A percentile compares a stretch with the other conserved stretches of the same genome.
These are phyloP conservation scores for Naumovozyma dairenensis DNA, from an alignment of 805 yeast species.

Conservation along the genomic window DNA sequence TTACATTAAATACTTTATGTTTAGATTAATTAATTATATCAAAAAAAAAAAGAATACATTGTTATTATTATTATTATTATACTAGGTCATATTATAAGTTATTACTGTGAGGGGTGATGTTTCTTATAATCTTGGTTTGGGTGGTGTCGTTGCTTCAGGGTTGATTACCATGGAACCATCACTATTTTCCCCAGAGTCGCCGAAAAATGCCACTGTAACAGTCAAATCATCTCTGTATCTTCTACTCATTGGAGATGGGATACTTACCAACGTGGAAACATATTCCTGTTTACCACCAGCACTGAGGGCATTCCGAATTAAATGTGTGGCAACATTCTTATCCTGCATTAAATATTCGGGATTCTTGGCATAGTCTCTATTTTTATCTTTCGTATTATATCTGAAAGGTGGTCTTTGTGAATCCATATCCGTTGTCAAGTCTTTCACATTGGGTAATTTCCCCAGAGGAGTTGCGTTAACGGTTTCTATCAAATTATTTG, in stretches of 20 bases:
- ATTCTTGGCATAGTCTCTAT: slow-evolving; percentile 12
- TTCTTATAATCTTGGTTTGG: slow-evolving; percentile 21
- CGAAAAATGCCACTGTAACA: slow-evolving; percentile 91
- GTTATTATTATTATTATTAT: too few relatives aligned
- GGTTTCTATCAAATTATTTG: slow-evolving; percentile 29
- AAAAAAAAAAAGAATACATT: too few relatives aligned
- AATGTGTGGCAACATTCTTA: slow-evolving; percentile 82
- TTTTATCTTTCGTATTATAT: slow-evolving; percentile 31
- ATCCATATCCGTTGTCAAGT: slow-evolving; percentile 47
- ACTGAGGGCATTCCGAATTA: slow-evolving; percentile 84
- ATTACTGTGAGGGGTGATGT: too few relatives aligned
- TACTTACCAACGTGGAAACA: slow-evolving; percentile 77
- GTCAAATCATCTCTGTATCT: slow-evolving; percentile 92
- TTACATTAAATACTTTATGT: too few relatives aligned
- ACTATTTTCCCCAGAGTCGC: slow-evolving; percentile 30
- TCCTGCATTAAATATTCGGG: slow-evolving; percentile 59
- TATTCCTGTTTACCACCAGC: slow-evolving; percentile 85
- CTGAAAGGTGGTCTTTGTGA: slow-evolving; percentile 67
- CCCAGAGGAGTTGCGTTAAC: slow-evolving; percentile 4
- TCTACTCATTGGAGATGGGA: slow-evolving; percentile 86
- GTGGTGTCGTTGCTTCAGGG: slow-evolving; percentile 20
- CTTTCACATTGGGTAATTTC: slow-evolving; percentile 53
- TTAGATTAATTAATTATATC: too few relatives aligned
- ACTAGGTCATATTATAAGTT: too few relatives aligned
- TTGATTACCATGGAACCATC: slow-evolving; percentile 19